These are phyloP conservation scores for Ormosia emarginata DNA, from an alignment of 306 rosid species.

Conservation along the genomic window DNA sequence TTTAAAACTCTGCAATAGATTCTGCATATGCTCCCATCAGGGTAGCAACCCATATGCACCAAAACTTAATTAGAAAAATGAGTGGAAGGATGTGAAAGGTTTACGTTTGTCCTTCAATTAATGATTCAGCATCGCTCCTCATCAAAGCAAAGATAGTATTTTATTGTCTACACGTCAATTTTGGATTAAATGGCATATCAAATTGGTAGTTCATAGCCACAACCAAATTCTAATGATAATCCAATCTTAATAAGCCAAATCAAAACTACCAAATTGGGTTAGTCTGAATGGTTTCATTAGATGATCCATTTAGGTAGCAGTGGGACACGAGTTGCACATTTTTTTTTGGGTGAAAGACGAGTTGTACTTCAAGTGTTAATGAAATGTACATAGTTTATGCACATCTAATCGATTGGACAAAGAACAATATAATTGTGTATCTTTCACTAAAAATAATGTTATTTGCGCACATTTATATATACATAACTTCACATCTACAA, in stretches of 20 bases:
- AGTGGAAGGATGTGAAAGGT: background rate
- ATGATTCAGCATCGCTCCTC: background rate
- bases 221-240: background rate
- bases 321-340: background rate
- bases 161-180: background rate
- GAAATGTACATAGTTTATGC: background rate
- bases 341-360: no score
- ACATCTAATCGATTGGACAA: background rate
- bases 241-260: background rate
- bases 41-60: background rate
- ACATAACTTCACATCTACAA: no score
- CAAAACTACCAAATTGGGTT: background rate
- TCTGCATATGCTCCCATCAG: background rate
- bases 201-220: background rate
- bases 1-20: background rate
- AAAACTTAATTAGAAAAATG: background rate
- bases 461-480: no score
- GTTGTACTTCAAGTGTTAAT: background rate
- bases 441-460: no score
- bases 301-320: background rate
- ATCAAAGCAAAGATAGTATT: background rate
- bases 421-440: background rate
- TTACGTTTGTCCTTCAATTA: background rate
- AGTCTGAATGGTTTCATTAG: background rate
- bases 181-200: background rate